Conservation (phyloP, 2,329 filamentous ascomycete species). For the Diaporthe vexans region DNA sequence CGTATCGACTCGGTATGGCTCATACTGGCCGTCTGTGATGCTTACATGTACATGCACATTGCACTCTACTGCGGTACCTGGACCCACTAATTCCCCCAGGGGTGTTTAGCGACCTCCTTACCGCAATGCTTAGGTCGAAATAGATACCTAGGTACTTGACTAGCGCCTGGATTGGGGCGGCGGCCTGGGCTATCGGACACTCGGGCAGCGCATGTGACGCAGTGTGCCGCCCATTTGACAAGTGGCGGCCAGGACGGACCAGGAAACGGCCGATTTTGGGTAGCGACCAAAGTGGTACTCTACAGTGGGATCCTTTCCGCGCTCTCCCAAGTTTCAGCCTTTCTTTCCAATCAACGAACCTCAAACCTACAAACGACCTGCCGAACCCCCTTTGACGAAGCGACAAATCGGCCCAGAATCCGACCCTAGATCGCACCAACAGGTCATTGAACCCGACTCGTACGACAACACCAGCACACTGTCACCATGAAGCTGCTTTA, state of each 20-base stretch:
- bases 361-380: neutral
- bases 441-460: neutral
- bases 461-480: conserved; percentile 39
- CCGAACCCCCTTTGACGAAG: conserved; percentile 1
- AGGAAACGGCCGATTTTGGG: conserved; percentile 6
- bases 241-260: conserved; percentile 32
- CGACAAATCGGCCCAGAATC: neutral
- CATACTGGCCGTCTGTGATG: conserved; percentile 22
- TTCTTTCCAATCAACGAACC: neutral
- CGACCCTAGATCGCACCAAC: conserved; percentile 22
- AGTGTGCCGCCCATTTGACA: conserved; percentile 28
- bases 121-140: neutral
- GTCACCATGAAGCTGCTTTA: conserved; percentile 85
- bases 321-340: conserved; percentile 30
- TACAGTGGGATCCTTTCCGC: too few species aligned
- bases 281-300: neutral
- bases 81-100: neutral
- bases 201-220: conserved; percentile 30
- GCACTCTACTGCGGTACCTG: neutral
- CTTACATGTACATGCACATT: conserved; percentile 20
- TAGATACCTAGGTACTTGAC: neutral
- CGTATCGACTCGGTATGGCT: conserved; percentile 35
- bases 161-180: neutral
- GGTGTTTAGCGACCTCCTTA: conserved; percentile 4
- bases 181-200: conserved; percentile 5